Conservation (phyloP, 164 flowering plant species). For the Stephania japonica region DNA sequence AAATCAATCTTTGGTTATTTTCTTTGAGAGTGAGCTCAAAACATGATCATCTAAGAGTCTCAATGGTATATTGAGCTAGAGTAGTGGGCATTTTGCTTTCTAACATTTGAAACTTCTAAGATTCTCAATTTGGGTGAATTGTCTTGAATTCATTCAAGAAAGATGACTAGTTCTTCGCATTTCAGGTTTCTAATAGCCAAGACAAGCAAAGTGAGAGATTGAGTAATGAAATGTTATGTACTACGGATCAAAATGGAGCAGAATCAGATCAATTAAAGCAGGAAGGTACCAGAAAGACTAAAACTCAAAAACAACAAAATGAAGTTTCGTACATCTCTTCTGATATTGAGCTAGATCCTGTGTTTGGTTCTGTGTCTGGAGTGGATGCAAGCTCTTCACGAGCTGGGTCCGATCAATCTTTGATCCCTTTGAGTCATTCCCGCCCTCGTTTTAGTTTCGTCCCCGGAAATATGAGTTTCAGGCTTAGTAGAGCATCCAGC, state of each 20-base stretch:
- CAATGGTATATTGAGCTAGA: not conserved
- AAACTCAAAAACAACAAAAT: slow-evolving; percentile 29
- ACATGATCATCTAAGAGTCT: not conserved
- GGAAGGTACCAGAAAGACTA: slow-evolving; percentile 29
- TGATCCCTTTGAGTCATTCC: slow-evolving; percentile 40
- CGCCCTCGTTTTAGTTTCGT: slow-evolving; percentile 62
- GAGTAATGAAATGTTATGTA: slow-evolving; percentile 15
- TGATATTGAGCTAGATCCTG: slow-evolving; percentile 25
- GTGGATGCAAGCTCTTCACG: slow-evolving; percentile 41
- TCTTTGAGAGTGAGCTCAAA: not conserved
- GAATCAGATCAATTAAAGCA: slow-evolving; percentile 26
- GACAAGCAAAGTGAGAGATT: slow-evolving; percentile 26
- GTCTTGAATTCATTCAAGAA: not conserved
- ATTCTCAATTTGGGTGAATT: not conserved
- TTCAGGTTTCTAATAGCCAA: slow-evolving; percentile 29
- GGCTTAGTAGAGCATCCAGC: slow-evolving; percentile 64
- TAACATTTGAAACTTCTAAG: too few relatives aligned
- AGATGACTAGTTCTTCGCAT: slow-evolving; percentile 2
- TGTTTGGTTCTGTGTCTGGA: slow-evolving; percentile 21
- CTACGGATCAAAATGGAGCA: slow-evolving; percentile 21
- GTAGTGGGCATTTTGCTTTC: not conserved
- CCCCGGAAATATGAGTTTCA: slow-evolving; percentile 64
- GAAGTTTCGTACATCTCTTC: slow-evolving; percentile 34
- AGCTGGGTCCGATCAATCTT: slow-evolving; percentile 29
- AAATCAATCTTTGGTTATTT: not conserved